Base-by-base conservation (phyloP, 2,329 filamentous ascomycete genomes). In the Sarocladium kiliense region DNA sequence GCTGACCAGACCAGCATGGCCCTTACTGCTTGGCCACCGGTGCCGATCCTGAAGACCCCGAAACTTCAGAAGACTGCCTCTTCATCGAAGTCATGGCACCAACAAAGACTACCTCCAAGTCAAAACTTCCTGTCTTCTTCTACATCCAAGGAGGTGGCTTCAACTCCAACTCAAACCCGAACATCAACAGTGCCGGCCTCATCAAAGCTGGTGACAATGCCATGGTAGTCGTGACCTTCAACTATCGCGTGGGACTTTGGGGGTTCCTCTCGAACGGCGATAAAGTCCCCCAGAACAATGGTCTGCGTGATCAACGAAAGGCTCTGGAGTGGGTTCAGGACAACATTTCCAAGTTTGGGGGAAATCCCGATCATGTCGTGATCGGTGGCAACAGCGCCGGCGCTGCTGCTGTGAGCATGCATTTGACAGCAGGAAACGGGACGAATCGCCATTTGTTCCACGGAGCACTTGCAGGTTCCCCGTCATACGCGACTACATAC, bases 181-280 rank as follows among this genome's bases (percentile, higher is more conserved):
- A 86, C 58, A 76, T 80, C 60, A 81, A 89, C 59, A 85, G 81
- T 0, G 78, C 76, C 1, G 81, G 79, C 0, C 68, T 91, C n/a
- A 66, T 72, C 30, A 74, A 86, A 26, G 65, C 75, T 27, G 85
- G 83, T 0, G 80, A 81, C 18, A 74, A 77, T 36, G 71, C 79
- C 56, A 85, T 91, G 25, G 71, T 92, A 0, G 81, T 90, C 0
- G 86, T 92, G 2, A 85, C 77, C 10, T 79, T 89, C 69, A 91
- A 91, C 69, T 91, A 92, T 65, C 84, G 89, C 4, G 86, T 92
- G 11, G 88, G 88, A 0, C 78, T 81, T 0, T 91, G 84, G 60
- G 88, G 89, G 0, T 92, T 91, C 64, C 74, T 92, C 12, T 80
- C 82, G 1, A 75, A 82, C 55, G 71, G 78, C 16, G 78, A 86